phyloP scores from a whole-genome alignment of 179 eudicot genomes.

The Spinacia oleracea region DNA sequence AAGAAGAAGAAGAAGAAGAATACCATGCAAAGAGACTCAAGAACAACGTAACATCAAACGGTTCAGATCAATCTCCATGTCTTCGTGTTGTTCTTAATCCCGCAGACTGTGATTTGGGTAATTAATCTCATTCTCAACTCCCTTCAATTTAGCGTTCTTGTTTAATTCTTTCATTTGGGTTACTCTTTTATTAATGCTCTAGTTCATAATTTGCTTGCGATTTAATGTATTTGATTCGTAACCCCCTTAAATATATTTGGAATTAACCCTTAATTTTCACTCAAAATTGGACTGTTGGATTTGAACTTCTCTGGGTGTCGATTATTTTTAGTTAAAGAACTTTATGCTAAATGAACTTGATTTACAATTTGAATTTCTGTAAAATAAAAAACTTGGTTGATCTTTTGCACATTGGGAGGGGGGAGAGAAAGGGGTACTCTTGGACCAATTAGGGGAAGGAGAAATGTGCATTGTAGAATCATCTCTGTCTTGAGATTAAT shows the following conservation, averaged over 20 bases:
- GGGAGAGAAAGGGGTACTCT: no score
- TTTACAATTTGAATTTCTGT: not conserved
- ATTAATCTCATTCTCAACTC: not conserved
- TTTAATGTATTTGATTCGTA: no score
- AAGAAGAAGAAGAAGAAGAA: slow-evolving; percentile 24
- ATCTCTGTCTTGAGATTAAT: not conserved
- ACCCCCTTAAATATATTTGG: not conserved
- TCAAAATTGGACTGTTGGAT: not conserved
- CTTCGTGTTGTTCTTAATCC: slow-evolving; percentile 46
- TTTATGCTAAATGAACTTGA: not conserved
- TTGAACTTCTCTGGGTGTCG: not conserved
- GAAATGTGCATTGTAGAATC: not conserved
- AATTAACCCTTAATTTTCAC: not conserved
- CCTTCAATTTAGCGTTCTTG: not conserved
- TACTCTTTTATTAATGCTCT: not conserved
- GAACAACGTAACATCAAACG: not conserved
- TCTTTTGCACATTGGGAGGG: no score
- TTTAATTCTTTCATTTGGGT: slow-evolving; percentile 18
- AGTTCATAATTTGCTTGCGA: not conserved
- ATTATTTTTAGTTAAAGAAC: not conserved
- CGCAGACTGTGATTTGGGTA: slow-evolving; percentile 57
- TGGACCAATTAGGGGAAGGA: not conserved
- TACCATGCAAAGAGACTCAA: slow-evolving; percentile 30
- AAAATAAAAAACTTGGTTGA: not conserved
- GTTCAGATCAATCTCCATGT: not conserved